Percentiles rank a stretch among this genome's conserved stretches.
Conservation (phyloP, 2,329 filamentous ascomycete species). For the Capronia coronata region DNA sequence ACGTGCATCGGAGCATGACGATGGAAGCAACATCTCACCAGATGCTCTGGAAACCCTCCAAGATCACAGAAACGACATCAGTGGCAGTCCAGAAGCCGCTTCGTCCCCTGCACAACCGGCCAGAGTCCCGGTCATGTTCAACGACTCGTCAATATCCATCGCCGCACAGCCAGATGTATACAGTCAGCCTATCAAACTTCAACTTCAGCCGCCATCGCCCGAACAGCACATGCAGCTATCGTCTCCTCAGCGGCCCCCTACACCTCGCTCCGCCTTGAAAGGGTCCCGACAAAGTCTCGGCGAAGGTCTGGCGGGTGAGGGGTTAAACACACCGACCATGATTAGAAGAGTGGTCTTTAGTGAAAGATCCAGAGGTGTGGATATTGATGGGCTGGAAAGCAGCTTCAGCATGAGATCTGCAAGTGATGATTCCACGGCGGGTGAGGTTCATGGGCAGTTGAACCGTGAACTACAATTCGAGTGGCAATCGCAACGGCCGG, state of each 20-base stretch:
- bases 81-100: neutral
- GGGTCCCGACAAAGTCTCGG: constrained; percentile 19
- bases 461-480: constrained; percentile 12
- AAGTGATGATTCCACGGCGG: constrained; percentile 13
- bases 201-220: neutral
- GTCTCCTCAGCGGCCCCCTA: constrained; percentile 20
- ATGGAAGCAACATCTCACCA: neutral
- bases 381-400: constrained; percentile 26
- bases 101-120: constrained; percentile 9
- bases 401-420: constrained; percentile 25
- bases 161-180: constrained; percentile 8
- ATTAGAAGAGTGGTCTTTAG: constrained; percentile 24
- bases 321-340: constrained; percentile 10
- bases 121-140: constrained; percentile 20
- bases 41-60: neutral
- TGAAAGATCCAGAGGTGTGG: constrained; percentile 23
- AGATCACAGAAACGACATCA: neutral
- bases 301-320: neutral
- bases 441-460: constrained; percentile 13
- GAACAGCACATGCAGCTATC: neutral
- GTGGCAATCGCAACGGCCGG: too few species aligned
- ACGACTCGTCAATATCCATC: constrained; percentile 16
- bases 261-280: constrained; percentile 28
- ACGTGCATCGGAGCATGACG: neutral
- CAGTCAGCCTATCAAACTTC: neutral